Evolutionary conservation across 2,329 filamentous ascomycete species (phyloP), one percentile per base, ranked within the genome.

Genomic region (Trichophyton simii): DNA sequence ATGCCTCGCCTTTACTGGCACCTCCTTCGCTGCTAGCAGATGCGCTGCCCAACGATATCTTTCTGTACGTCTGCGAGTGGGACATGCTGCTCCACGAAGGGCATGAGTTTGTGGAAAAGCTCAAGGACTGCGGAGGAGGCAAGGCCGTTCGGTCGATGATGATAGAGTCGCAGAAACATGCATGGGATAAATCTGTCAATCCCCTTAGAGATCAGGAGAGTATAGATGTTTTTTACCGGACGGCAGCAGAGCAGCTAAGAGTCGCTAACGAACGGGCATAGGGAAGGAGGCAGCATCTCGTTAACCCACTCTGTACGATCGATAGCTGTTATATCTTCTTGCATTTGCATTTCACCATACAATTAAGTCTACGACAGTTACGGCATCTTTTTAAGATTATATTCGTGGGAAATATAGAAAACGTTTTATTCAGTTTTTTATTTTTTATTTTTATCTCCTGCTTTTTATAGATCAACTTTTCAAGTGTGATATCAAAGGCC

Each of bases 51-150:
- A 74, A 80, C n/a, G 79, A 85, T 62, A 79, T 86, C 55, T 82
- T 84, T 62, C 72, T 86, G 65, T 83, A 82, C 68, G 80, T 82
- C 50, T 86, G 83, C 69, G 83, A 86, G 68, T 86, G 81, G 80
- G 83, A 86, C 68, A 86, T 86, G 83, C 73, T 86, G 13, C 75
- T 85, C n/a, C 78, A 79, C 13, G 83, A 86, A 68, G 83, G 82
- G 4, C 73, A 77, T 64, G 63, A 65, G 1, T 79, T 79, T 60
- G 72, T 76, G 52, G 70, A 74, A 11, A 71, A 74, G 11, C 65
- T 79, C 38, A 68, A 77, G 41, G 62, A 63, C 1, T 55, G 52
- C 13, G 52, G 52, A 18, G 67, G 78, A 57, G 74, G 76, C 22
- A 80, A 79, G 64, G 72, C 71, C 4, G 74, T 78, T 3, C 72